Base-by-base conservation (phyloP, 2,329 filamentous ascomycete genomes). In the Mycocentrospora acerina region DNA sequence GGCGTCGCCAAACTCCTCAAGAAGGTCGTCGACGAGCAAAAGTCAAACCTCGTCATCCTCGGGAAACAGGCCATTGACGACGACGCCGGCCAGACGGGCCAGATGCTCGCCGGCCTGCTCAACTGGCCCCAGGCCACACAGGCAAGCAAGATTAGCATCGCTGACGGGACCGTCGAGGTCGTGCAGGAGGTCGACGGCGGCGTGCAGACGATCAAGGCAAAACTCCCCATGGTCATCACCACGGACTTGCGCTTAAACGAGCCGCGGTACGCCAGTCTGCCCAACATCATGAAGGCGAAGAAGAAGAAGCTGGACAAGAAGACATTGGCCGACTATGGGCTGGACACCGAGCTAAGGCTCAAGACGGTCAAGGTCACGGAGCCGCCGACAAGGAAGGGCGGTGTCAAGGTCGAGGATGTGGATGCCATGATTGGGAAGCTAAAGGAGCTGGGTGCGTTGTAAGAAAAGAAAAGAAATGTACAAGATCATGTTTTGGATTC, bases 201-300 rank as follows among this genome's bases (percentile, higher is more conserved):
- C 53, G 86, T 88, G 25, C 93, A 97, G 79, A 96, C 90, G 48
- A 75, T 98, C 38, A 79, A 78, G 68, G 83, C 88, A 1, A 88
- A 86, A 75, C 72, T 98, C 70, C 93, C 93, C 0, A 83, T 97
- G 83, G 75, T 98, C 35, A 87, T 98, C 57, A 98, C 93, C 46
- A 95, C 93, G 46, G 93, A 98, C 75, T 70, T 98, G 72, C 76
- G 93, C 35, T 74, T 98, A 68, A 98, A 98, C 65, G 89, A 94
- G 80, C 93, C 93, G 43, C 78, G 93, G 51, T 98, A 95, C 69
- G 93, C 91, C 15, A 95, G 83, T 70, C 70, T 98, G 80, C 91
- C 90, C 34, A 97, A 97, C 67, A 97, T 98, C 53, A 98, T 98
- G 93, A 98, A 97, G 85, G 93, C 93, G 36, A 98, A 98, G 86